Evolutionary conservation across 768 basidiomycete genomes (phyloP), one percentile per base, ranked within the genome.

Genomic region (Lactifluus echinatus): DNA sequence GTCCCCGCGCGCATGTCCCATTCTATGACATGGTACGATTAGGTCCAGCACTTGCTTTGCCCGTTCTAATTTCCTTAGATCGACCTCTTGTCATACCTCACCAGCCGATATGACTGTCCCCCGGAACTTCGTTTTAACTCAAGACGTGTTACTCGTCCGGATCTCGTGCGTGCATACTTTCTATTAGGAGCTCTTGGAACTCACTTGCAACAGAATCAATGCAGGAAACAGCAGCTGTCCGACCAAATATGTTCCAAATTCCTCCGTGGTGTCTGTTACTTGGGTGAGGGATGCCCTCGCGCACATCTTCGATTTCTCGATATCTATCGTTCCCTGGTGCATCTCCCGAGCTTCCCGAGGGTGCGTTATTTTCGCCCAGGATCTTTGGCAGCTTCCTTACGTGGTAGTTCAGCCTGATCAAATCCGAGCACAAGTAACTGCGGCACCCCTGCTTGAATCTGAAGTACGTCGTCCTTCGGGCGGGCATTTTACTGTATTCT

Each of bases 1-100:
- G 58, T 14, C 21, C 21, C 2, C 53, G 47, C 15, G 47, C 37
- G 6, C 58, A 59, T 55, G 48, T 55, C 6, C 23, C 42, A 17
- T 1, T 29, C 28, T 1, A 7, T 3, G 19, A 44, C 8, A 59
- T 59, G 58, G 58, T 59, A 19, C 12, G 42, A 29, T 37, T 21
- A 28, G 14, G 0, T 14, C 26, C 15, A 8, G 12, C 40, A 24
- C 2, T 21, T 14, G 21, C 46, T 39, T 1, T 12, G 10, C 28
- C 28, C n/a, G 3, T 24, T n/a, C 47, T 56, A 0, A 49, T 5
- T 26, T 56, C 15, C 40, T 3, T 37, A 59, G 57, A 0, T 6
- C 40, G 33, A 37, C 14, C 26, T 59, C 11, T 8, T 59, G 8
- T 4, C 2, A 1, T 19, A 49, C 37, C 53, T 59, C n/a, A 14